phyloP scores from a whole-genome alignment of 352 stramenopile genomes.

The Phytophthora pinifolia region DNA sequence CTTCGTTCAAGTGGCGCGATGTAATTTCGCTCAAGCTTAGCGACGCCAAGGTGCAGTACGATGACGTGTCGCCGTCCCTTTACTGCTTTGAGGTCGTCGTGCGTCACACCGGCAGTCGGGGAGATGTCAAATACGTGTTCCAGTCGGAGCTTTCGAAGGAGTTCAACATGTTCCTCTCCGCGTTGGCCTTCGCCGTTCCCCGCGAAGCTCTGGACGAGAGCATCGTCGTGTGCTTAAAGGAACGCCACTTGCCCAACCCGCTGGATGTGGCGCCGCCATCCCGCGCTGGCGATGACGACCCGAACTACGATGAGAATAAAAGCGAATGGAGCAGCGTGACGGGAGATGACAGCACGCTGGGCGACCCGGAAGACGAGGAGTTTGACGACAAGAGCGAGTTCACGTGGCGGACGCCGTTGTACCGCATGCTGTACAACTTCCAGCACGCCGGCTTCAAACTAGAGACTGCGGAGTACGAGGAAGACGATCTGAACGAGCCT shows the following conservation, averaged over 20 bases:
- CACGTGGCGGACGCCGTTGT: constrained; percentile 64
- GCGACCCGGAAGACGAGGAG: constrained; percentile 77
- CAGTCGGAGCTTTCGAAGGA: constrained; percentile 72
- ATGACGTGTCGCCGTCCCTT: constrained; percentile 79
- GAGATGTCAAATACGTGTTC: constrained; percentile 79
- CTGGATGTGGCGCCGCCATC: constrained; percentile 33
- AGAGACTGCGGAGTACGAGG: constrained; percentile 70
- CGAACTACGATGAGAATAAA: constrained; percentile 58
- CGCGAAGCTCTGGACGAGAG: constrained; percentile 61
- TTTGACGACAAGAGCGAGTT: constrained; percentile 61
- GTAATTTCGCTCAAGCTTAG: constrained; percentile 63
- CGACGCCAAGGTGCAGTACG: constrained; percentile 74
- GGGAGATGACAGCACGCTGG: constrained; percentile 79
- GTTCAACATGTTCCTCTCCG: constrained; percentile 77
- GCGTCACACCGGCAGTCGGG: constrained; percentile 44
- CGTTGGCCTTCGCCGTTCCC: constrained; percentile 70
- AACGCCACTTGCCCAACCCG: constrained; percentile 64
- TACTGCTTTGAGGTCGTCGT: constrained; percentile 83
- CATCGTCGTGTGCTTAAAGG: constrained; percentile 58
- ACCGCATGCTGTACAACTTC: constrained; percentile 60
- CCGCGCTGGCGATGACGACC: constrained; percentile 36
- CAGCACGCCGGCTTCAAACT: constrained; percentile 78
- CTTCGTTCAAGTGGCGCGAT: constrained; percentile 69
- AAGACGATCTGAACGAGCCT: constrained; percentile 77
- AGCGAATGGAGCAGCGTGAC: constrained; percentile 88